Percentiles rank a stretch among this genome's conserved stretches.
phyloP scores from a whole-genome alignment of 345 rosid genomes.

The Brassica rapa region DNA sequence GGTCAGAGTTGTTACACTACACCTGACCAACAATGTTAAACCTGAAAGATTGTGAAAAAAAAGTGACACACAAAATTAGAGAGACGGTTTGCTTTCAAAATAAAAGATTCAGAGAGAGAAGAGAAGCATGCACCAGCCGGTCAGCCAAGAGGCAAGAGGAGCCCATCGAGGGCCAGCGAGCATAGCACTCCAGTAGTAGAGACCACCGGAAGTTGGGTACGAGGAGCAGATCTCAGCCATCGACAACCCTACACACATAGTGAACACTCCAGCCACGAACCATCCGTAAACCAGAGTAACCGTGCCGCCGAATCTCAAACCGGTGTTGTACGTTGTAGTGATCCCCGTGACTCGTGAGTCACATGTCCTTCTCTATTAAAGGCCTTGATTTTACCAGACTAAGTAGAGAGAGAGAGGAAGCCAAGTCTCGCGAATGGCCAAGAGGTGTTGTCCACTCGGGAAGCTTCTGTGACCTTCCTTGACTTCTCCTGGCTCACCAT shows the following conservation, averaged over 20 bases:
- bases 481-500: slow-evolving; percentile 54
- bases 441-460: slow-evolving; percentile 90
- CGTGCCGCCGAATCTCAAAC: slow-evolving; percentile 80
- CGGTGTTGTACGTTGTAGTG: slow-evolving; percentile 81
- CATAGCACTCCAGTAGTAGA: slow-evolving; percentile 98
- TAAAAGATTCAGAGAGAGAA: not conserved
- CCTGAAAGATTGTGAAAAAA: slow-evolving; percentile 46
- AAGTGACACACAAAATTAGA: too few species aligned
- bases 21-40: slow-evolving; percentile 98
- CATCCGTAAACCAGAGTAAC: slow-evolving; percentile 81
- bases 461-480: slow-evolving; percentile 90
- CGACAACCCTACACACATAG: slow-evolving; percentile 81
- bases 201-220: slow-evolving; percentile 96
- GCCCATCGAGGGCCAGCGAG: slow-evolving; percentile 93
- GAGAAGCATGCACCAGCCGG: slow-evolving; percentile 69
- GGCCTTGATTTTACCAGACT: slow-evolving; percentile 64
- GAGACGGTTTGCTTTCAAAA: slow-evolving; percentile 13
- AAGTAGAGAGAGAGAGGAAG: slow-evolving; percentile 75
- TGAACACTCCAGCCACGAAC: slow-evolving; percentile 76
- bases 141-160: slow-evolving; percentile 93
- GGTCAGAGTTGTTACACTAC: not conserved
- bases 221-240: slow-evolving; percentile 99
- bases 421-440: slow-evolving; percentile 88
- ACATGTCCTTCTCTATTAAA: slow-evolving; percentile 75
- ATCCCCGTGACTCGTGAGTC: slow-evolving; percentile 87